Evolutionary conservation across 164 flowering plant genomes (phyloP).

Genomic region (Stephania japonica): DNA sequence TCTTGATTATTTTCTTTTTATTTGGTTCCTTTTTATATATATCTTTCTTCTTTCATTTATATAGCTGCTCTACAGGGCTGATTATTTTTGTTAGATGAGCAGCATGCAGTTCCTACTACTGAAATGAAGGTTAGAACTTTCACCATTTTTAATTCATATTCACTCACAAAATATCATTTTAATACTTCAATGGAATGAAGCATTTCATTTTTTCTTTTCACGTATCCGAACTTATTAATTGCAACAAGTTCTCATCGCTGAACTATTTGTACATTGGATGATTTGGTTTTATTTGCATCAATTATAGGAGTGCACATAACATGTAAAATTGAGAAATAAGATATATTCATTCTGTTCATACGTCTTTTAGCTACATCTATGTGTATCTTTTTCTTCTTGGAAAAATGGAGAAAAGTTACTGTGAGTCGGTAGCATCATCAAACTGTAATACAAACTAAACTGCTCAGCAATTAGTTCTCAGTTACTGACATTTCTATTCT

Average conservation of each 20-base stretch:
- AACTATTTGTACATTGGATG: neutral
- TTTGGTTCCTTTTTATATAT: slow-evolving; percentile 22
- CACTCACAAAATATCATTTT: neutral
- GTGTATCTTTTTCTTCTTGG: neutral
- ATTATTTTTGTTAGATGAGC: slow-evolving; percentile 65
- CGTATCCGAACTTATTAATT: neutral
- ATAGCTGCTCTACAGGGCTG: slow-evolving; percentile 72
- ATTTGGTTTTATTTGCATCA: neutral
- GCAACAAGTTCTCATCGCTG: neutral
- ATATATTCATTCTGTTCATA: neutral
- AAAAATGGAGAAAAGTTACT: neutral
- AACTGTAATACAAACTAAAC: neutral
- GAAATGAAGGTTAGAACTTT: slow-evolving; percentile 59
- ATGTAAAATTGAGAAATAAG: neutral
- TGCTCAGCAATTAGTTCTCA: neutral
- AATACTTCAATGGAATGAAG: neutral
- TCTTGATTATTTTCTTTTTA: neutral
- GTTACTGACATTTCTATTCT: slow-evolving; percentile 6
- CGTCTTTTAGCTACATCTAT: neutral
- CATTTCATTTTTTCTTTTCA: neutral
- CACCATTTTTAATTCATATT: neutral
- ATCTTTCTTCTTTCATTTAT: slow-evolving; percentile 44
- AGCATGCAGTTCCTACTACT: slow-evolving; percentile 52
- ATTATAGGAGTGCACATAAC: neutral
- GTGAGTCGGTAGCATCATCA: neutral